Conservation (phyloP, 495 filamentous ascomycete genomes). For the Penicillium angulare region DNA sequence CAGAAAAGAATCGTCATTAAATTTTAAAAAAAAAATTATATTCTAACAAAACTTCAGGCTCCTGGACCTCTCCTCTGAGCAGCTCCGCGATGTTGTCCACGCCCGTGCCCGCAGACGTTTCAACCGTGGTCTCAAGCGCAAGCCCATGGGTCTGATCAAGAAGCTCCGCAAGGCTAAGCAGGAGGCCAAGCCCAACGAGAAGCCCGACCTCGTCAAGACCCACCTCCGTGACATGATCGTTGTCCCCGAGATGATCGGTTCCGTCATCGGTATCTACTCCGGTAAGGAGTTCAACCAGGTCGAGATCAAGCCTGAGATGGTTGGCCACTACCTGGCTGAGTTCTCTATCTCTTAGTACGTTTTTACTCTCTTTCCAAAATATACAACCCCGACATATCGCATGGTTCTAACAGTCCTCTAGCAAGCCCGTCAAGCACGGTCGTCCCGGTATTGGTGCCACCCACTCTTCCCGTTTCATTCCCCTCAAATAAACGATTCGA, state of each 20-base stretch:
- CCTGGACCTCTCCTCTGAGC: constrained; percentile 96
- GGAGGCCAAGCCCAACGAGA: constrained; percentile 99
- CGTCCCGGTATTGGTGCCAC: constrained; percentile 99
- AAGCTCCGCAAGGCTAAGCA: constrained; percentile 99
- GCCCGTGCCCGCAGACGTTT: constrained; percentile 97
- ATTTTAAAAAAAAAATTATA: constrained; percentile 26
- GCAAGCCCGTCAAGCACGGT: constrained; percentile 99
- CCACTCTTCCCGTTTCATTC: constrained; percentile 99
- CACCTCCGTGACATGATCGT: constrained; percentile 99
- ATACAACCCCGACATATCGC: neutral
- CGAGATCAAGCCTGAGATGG: constrained; percentile 99
- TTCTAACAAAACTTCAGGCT: constrained; percentile 56
- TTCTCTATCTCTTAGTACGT: constrained; percentile 99
- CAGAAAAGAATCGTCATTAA: neutral
- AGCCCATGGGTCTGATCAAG: constrained; percentile 99
- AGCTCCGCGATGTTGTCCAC: constrained; percentile 98
- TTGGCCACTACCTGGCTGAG: constrained; percentile 98
- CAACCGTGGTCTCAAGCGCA: constrained; percentile 99
- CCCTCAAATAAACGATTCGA: constrained; percentile 81
- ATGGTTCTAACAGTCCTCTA: constrained; percentile 46
- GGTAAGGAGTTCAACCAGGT: constrained; percentile 99
- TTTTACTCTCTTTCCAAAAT: constrained; percentile 26
- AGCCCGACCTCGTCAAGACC: constrained; percentile 97
- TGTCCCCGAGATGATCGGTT: constrained; percentile 98
- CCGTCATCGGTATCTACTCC: constrained; percentile 97